phyloP scores from a whole-genome alignment of 129 eudicot genomes.

The Pittosporum tobira region DNA sequence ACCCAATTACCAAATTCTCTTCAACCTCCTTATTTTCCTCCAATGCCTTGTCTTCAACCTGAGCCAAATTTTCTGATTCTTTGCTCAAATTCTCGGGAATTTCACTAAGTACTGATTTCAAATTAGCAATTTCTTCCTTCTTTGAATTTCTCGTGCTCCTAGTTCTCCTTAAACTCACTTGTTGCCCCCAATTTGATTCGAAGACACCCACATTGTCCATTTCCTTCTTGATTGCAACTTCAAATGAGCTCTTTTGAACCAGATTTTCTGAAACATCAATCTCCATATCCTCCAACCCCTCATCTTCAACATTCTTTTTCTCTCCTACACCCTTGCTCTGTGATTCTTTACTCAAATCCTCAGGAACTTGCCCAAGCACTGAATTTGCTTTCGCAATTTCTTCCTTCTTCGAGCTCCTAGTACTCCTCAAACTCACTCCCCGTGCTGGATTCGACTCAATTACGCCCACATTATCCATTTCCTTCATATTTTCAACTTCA shows the following conservation, averaged over 20 bases:
- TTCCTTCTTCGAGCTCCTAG: slow-evolving; percentile 31
- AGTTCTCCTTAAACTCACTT: neutral
- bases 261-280: slow-evolving; percentile 3
- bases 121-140: slow-evolving; percentile 14
- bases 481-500: slow-evolving; percentile 1
- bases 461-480: neutral
- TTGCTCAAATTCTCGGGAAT: neutral
- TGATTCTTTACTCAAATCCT: neutral
- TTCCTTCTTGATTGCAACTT: neutral
- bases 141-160: slow-evolving; percentile 9
- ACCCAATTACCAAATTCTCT: slow-evolving; percentile 5
- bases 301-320: slow-evolving; percentile 9
- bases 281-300: slow-evolving; percentile 5
- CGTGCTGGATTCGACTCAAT: slow-evolving; percentile 7
- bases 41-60: slow-evolving; percentile 12
- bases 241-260: slow-evolving; percentile 14
- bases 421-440: slow-evolving; percentile 27
- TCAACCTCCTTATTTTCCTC: neutral
- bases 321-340: slow-evolving; percentile 12
- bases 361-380: neutral
- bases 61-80: slow-evolving; percentile 12
- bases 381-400: neutral
- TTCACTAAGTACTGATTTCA: neutral
- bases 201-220: neutral
- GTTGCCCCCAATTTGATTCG: neutral